Percentiles rank a stretch among this genome's conserved stretches.
These are phyloP conservation scores for Leccinum cinnamomeum DNA, from an alignment of 1,284 basidiomycete genomes.

Conservation along the genomic window DNA sequence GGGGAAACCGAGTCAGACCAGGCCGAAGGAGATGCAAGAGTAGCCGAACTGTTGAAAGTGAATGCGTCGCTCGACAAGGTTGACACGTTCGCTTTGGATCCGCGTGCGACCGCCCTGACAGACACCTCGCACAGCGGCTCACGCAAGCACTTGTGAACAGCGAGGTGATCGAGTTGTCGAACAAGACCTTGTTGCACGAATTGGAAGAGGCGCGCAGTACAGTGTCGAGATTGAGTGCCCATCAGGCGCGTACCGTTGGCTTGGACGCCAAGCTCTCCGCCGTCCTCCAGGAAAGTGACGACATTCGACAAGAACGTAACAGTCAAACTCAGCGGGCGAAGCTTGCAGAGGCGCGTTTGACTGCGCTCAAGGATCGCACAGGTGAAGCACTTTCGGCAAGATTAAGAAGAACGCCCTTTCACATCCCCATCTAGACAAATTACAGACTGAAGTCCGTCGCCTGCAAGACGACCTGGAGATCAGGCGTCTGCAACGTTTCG, in stretches of 20 bases:
- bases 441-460: conserved; percentile 69
- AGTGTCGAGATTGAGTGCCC: conserved; percentile 67
- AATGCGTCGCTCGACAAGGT: conserved; percentile 71
- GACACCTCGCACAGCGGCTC: conserved; percentile 53
- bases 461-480: conserved; percentile 66
- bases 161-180: conserved; percentile 80
- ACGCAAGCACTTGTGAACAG: conserved; percentile 80
- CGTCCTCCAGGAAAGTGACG: conserved; percentile 74
- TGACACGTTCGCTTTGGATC: conserved; percentile 10
- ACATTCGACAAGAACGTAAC: conserved; percentile 82
- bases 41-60: conserved; percentile 52
- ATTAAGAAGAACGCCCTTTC: conserved; percentile 2
- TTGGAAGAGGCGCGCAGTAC: conserved; percentile 74
- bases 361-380: conserved; percentile 61
- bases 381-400: conserved; percentile 41
- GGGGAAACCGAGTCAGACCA: conserved; percentile 19
- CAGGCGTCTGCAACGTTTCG: conserved; percentile 63
- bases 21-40: conserved; percentile 33
- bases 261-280: conserved; percentile 66
- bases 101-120: conserved; percentile 8
- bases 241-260: conserved; percentile 67
- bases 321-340: conserved; percentile 70
- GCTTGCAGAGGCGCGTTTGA: conserved; percentile 66
- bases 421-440: conserved; percentile 51
- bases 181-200: conserved; percentile 72